phyloP scores from a whole-genome alignment of 2,329 filamentous ascomycete genomes.

The Paracorniculantispora psalliotae region DNA sequence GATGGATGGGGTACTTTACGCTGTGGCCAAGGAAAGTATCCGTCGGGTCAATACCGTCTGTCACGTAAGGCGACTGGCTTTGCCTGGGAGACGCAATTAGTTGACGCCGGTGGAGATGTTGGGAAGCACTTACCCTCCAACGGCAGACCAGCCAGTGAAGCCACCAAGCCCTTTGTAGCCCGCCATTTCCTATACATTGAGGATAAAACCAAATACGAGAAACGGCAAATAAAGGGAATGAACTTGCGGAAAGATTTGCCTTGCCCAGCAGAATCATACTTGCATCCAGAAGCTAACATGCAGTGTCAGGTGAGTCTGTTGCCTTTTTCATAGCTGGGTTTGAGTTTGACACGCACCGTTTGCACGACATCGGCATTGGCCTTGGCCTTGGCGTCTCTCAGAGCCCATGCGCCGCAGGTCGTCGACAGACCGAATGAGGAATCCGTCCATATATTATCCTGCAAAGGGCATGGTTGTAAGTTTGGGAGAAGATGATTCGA shows the following conservation, averaged over 20 bases:
- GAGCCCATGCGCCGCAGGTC: too few species aligned
- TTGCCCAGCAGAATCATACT: constrained; percentile 17
- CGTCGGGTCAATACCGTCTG: constrained; percentile 5
- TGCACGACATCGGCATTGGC: too few species aligned
- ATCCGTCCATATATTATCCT: constrained; percentile 7
- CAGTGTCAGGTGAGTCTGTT: not conserved
- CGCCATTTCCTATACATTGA: too few species aligned
- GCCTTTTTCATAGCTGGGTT: too few species aligned
- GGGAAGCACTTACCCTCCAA: too few species aligned
- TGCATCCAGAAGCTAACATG: constrained; percentile 1
- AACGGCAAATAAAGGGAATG: not conserved
- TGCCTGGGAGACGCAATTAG: too few species aligned
- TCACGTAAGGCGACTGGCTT: constrained; percentile 15
- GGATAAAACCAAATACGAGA: too few species aligned
- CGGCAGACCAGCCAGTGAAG: constrained; percentile 17
- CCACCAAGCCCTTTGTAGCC: not conserved
- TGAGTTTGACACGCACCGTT: too few species aligned
- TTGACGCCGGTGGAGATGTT: too few species aligned
- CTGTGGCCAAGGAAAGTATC: constrained; percentile 14
- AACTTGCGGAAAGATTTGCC: constrained; percentile 15
- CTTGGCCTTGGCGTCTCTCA: too few species aligned
- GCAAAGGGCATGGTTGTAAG: not conserved
- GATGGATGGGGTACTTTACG: constrained; percentile 3
- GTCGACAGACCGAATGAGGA: too few species aligned
- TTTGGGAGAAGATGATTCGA: too few species aligned